Evolutionary conservation across 176 grass and related monocot species (phyloP).

Genomic region (Triticum monococcum): DNA sequence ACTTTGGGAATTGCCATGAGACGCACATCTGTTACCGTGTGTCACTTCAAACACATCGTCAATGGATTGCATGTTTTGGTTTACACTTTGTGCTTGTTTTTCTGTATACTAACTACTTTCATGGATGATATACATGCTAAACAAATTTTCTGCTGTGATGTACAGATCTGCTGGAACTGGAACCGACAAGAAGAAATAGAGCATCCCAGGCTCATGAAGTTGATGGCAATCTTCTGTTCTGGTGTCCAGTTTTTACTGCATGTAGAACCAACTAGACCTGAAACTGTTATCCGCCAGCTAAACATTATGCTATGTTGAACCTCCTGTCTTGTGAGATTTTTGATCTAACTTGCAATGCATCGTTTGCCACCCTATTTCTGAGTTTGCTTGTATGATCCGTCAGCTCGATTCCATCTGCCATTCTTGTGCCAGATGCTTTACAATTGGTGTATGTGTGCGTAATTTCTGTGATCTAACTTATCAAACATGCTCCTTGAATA

Average conservation of each 20-base stretch:
- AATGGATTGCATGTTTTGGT: too few relatives aligned
- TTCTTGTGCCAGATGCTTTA: too few relatives aligned
- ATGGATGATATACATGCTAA: neutral
- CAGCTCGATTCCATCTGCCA: too few relatives aligned
- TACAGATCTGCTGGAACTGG: slow-evolving; percentile 43
- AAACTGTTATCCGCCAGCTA: neutral
- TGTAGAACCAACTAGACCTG: slow-evolving; percentile 32
- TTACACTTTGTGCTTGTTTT: too few relatives aligned
- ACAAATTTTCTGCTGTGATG: neutral
- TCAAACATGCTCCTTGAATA: too few relatives aligned
- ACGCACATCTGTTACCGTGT: neutral
- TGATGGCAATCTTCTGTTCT: neutral
- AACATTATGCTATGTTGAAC: slow-evolving; percentile 38
- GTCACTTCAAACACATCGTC: too few relatives aligned
- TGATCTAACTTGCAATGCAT: slow-evolving; percentile 16
- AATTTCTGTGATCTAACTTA: too few relatives aligned
- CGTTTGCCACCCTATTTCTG: neutral
- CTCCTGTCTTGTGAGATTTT: neutral
- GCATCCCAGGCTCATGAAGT: slow-evolving; percentile 5
- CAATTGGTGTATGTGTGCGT: too few relatives aligned
- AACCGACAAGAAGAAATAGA: slow-evolving; percentile 64
- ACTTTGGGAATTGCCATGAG: too few relatives aligned
- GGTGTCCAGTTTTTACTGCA: slow-evolving; percentile 16
- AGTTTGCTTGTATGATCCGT: neutral
- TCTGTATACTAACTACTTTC: too few relatives aligned